Evolutionary conservation across 139 green algal species (phyloP), one percentile per base, ranked within the genome.

Genomic region (Chlamydomonas sp.): DNA sequence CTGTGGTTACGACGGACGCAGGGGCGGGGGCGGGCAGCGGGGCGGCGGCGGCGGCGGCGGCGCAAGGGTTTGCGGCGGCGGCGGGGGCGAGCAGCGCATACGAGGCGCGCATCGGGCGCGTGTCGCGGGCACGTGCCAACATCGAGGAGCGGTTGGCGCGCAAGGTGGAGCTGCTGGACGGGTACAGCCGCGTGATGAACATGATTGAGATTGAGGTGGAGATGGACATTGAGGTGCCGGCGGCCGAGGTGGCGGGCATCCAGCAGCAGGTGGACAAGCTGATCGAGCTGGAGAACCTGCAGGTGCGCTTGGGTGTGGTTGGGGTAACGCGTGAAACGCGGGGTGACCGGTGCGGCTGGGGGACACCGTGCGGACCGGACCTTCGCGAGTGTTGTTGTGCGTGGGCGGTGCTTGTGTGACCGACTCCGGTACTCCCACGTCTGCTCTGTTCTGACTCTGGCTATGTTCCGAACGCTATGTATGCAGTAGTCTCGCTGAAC

Each of bases 121-220:
- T 98, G 15, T 71, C 79, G 4, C 71, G 77, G 9, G 96, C 95
- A 1, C 88, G 92, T 0, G 63, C n/a, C 5, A 93, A 91, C 67
- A 93, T 98, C 68, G 96, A 98, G 90, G 66, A 95, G 85, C 90
- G 96, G 59, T 84, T 98, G 66, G 75, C 84, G 61, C 90, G 80
- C 61, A 85, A 85, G 49, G 83, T 98, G 5, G 93, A 96, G 88
- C 91, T 98, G 83, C 85, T 98, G 80, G 94, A 98, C 31, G 93
- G 92, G 7, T 98, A 98, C 87, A 89, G 88, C 0, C 93, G 94
- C 4, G 94, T 97, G 5, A 93, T 96, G 69, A 92, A 92, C 86
- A 97, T 98, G 95, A 97, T 97, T 71, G 95, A 96, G 88, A 98
- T 98, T n/a, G 96, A 98, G 92, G 95, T 98, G 64, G 96, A 98